Evolutionary conservation across 2,329 filamentous ascomycete genomes (phyloP), one percentile per base, ranked within the genome.

Genomic region (Talaromyces islandicus): DNA sequence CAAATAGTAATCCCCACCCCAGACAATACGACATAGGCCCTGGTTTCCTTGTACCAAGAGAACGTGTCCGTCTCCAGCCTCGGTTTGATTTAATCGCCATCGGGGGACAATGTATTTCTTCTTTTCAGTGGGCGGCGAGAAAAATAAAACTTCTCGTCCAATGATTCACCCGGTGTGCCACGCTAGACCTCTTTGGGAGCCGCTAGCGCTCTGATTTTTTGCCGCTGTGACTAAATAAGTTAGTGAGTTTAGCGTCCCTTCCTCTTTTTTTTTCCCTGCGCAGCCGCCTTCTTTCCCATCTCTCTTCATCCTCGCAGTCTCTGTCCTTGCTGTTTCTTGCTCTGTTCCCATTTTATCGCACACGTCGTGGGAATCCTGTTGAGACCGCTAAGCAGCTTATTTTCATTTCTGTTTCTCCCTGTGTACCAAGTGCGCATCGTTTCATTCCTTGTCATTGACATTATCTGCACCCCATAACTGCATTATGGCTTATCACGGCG

Each of bases 401-500:
- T 46, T n/a, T 24, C 35, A 12, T 46, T 19, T 46, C 9, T 9
- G 19, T 46, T 24, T 46, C 35, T 38, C 35, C 7, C 35, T 10
- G 41, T 9, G 43, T 46, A 46, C 43, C n/a, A 19, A 46, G 43
- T 46, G 43, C 43, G 19, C 43, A 46, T 55, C 53, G n/a, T 43
- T 27, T 30, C 19, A 10, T 17, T 55, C 12, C n/a, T 43, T 14
- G 53, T 29, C 27, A 11, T 52, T n/a, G 48, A 52, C 14, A 27
- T 52, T 52, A 27, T 52, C 48, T 52, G 48, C 25, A 52, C 48
- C 48, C 24, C 48, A 52, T 52, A 52, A 35, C 46, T 57, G 46
- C 56, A 83, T 71, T 73, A 91, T 90, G 88, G 90, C 88, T 78
- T 89, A 90, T 85, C 83, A 85, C 65, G 75, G 75, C 63, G 72